A percentile compares a stretch with the other conserved stretches of the same genome.
These are phyloP conservation scores for Solanum virginianum DNA, from an alignment of 257 asterid genomes.

Conservation along the genomic window DNA sequence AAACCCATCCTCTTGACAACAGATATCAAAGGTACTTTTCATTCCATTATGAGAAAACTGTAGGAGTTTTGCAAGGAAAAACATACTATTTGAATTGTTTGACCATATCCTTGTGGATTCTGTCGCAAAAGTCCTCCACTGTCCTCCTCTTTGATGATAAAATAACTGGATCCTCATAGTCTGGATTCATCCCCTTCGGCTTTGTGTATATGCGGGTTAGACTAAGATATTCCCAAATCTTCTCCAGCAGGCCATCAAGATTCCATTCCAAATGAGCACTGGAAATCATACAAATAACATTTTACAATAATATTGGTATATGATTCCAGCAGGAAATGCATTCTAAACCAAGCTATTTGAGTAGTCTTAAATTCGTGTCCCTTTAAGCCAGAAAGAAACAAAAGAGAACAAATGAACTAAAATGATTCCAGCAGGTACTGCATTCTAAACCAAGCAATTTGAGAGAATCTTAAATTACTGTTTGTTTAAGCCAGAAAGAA, in stretches of 20 bases:
- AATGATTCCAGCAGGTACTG: not conserved
- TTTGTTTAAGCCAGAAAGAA: not conserved
- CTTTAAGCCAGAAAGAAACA: not conserved
- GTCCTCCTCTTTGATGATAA: conserved; percentile 82
- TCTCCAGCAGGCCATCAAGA: conserved; percentile 93
- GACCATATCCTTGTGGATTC: conserved; percentile 96
- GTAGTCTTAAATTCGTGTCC: not conserved
- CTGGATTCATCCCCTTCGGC: conserved; percentile 99
- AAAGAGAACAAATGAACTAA: not conserved
- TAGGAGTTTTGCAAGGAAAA: not conserved
- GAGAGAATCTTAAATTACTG: not conserved
- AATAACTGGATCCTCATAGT: conserved; percentile 94
- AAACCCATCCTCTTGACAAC: not conserved
- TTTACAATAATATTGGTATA: not conserved
- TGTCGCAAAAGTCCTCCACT: conserved; percentile 77
- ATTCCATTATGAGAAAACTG: not conserved
- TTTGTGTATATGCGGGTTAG: conserved; percentile 96
- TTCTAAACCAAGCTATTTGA: not conserved
- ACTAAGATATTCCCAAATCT: conserved; percentile 85
- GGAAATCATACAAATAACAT: not conserved
- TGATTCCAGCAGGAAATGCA: not conserved
- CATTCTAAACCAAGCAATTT: not conserved
- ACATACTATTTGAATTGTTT: conserved; percentile 92
- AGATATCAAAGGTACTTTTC: not conserved
- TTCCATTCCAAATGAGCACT: conserved; percentile 99